phyloP scores from a whole-genome alignment of 2,329 filamentous ascomycete species.

The Trichoderma citrinoviride region DNA sequence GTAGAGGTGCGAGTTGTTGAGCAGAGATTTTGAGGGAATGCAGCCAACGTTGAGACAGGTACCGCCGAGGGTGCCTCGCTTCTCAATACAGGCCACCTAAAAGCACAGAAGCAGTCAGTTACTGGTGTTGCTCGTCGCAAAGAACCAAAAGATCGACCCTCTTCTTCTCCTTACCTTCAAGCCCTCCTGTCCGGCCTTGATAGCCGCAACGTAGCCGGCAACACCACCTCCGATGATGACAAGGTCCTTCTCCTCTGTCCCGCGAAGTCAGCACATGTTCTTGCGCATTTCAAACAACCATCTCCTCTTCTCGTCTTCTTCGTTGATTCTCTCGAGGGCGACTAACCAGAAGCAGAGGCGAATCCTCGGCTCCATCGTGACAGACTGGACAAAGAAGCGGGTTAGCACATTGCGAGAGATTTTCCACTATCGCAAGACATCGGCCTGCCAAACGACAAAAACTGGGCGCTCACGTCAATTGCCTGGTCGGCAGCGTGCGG shows the following conservation, averaged over 20 bases:
- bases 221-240: constrained; percentile 98
- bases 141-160: neutral
- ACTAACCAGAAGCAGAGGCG: constrained; percentile 57
- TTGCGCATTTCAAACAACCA: neutral
- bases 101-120: constrained; percentile 7
- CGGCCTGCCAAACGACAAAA: neutral
- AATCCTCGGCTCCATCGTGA: constrained; percentile 58
- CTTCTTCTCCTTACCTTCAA: constrained; percentile 66
- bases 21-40: constrained; percentile 97
- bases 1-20: constrained; percentile 99
- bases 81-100: constrained; percentile 95
- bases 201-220: constrained; percentile 96
- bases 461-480: constrained; percentile 47
- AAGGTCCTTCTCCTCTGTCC: constrained; percentile 85
- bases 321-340: neutral
- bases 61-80: constrained; percentile 89
- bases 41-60: constrained; percentile 99
- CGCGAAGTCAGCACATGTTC: constrained; percentile 30
- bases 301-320: neutral
- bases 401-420: constrained; percentile 21
- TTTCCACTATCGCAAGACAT: constrained; percentile 23
- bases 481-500: constrained; percentile 54
- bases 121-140: neutral
- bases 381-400: constrained; percentile 9
- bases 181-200: constrained; percentile 97